These are phyloP conservation scores for Raffaelea ambrosiae DNA, from an alignment of 2,329 filamentous ascomycete species.

Conservation along the genomic window DNA sequence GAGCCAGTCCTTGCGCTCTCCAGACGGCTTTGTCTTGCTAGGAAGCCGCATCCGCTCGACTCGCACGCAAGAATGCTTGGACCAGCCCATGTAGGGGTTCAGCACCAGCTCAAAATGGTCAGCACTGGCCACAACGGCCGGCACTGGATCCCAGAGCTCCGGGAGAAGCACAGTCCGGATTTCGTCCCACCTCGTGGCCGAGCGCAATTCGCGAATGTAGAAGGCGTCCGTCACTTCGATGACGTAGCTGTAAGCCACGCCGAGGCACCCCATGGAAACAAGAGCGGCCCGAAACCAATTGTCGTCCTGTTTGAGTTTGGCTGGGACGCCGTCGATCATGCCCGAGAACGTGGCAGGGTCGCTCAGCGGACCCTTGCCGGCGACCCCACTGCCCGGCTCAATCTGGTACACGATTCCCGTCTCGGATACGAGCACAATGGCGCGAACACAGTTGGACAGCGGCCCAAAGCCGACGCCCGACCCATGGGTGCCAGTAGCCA, in stretches of 20 bases:
- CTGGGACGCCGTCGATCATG: slow-evolving; percentile 11
- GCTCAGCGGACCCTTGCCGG: slow-evolving; percentile 13
- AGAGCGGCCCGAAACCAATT: slow-evolving; percentile 16
- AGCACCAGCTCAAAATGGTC: slow-evolving; percentile 19
- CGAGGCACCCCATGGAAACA: slow-evolving; percentile 18
- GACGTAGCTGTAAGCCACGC: slow-evolving; percentile 16
- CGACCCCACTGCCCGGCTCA: slow-evolving; percentile 11
- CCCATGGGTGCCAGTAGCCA: slow-evolving; percentile 18
- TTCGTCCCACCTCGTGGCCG: slow-evolving; percentile 14
- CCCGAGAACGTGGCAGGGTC: slow-evolving; percentile 12
- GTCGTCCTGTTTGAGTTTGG: slow-evolving; percentile 16
- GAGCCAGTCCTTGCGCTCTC: slow-evolving; percentile 14
- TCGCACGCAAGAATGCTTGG: slow-evolving; percentile 11
- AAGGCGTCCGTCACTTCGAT: slow-evolving; percentile 16
- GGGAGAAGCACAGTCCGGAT: slow-evolving; percentile 14
- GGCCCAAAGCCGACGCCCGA: slow-evolving; percentile 16
- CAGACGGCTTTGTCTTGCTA: slow-evolving; percentile 5
- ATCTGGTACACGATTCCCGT: slow-evolving; percentile 17
- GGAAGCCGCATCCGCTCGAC: slow-evolving; percentile 13
- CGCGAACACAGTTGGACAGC: slow-evolving; percentile 12
- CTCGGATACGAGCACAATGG: slow-evolving; percentile 16
- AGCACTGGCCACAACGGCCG: slow-evolving; percentile 8
- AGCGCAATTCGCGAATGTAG: slow-evolving; percentile 13
- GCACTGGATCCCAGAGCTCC: slow-evolving; percentile 12
- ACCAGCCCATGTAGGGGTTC: slow-evolving; percentile 16